phyloP scores from a whole-genome alignment of 495 filamentous ascomycete species.

The Aspergillus affinis region DNA sequence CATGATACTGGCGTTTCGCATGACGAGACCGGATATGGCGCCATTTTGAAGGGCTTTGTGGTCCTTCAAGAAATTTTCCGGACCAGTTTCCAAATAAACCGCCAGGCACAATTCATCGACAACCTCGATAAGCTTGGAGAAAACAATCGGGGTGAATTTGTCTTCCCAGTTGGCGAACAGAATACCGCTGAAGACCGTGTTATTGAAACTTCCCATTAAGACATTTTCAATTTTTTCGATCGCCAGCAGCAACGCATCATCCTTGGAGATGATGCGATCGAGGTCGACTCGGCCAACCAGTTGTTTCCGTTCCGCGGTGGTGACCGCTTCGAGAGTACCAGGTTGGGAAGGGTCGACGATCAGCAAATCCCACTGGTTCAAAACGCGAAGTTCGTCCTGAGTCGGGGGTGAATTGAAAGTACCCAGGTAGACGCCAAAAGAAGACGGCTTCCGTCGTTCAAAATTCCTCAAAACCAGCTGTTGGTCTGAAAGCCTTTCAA shows the following conservation, averaged over 20 bases:
- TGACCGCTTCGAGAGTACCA: constrained; percentile 39
- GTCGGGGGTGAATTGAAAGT: constrained; percentile 34
- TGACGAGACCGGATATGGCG: constrained; percentile 44
- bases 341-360: constrained; percentile 47
- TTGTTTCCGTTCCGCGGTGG: constrained; percentile 23
- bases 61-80: constrained; percentile 48
- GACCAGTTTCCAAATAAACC: constrained; percentile 50
- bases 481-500: constrained; percentile 28
- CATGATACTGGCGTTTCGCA: constrained; percentile 51
- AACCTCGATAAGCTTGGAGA: constrained; percentile 36
- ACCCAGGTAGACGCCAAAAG: constrained; percentile 53
- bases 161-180: constrained; percentile 52
- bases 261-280: constrained; percentile 23
- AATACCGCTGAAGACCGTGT: constrained; percentile 44
- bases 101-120: constrained; percentile 39
- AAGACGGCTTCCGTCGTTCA: constrained; percentile 34
- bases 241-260: constrained; percentile 21
- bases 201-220: constrained; percentile 30
- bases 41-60: constrained; percentile 33
- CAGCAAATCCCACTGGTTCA: constrained; percentile 48
- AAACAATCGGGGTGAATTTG: constrained; percentile 29
- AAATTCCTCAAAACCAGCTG: constrained; percentile 24
- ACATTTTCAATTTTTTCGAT: constrained; percentile 37
- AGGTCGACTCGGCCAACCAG: constrained; percentile 47
- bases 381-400: constrained; percentile 30